Evolutionary conservation across 2,329 filamentous ascomycete species (phyloP).

Genomic region (Curvularia lunata): DNA sequence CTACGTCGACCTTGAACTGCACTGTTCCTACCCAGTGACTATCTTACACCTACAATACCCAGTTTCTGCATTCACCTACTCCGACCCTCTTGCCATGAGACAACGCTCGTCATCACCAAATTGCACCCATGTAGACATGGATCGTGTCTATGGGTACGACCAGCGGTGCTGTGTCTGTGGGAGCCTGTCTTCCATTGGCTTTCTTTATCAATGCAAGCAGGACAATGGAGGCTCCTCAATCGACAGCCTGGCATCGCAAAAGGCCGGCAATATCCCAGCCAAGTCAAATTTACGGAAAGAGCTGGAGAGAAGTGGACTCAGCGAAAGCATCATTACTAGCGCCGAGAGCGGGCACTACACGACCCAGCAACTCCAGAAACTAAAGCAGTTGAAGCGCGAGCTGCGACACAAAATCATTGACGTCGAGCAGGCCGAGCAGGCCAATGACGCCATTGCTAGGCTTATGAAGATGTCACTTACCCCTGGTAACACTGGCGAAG

Average conservation of each 20-base stretch:
- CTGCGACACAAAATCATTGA: constrained; percentile 39
- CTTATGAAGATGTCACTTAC: constrained; percentile 18
- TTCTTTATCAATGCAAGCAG: constrained; percentile 75
- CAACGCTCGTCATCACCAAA: constrained; percentile 36
- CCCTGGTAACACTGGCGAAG: constrained; percentile 31
- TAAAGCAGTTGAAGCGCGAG: constrained; percentile 43
- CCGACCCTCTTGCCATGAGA: constrained; percentile 17
- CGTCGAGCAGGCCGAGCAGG: constrained; percentile 24
- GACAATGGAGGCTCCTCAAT: constrained; percentile 52
- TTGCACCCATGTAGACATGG: constrained; percentile 74
- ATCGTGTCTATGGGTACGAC: constrained; percentile 63
- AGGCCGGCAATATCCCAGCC: background rate
- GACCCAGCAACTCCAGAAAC: constrained; percentile 35
- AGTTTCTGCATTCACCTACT: background rate
- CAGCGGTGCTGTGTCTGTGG: constrained; percentile 66
- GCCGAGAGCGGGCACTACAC: constrained; percentile 47
- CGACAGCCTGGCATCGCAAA: constrained; percentile 4
- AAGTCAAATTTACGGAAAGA: constrained; percentile 35
- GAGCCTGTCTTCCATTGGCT: constrained; percentile 65
- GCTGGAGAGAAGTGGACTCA: constrained; percentile 39
- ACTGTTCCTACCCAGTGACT: background rate
- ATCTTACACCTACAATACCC: background rate
- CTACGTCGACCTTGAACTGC: background rate
- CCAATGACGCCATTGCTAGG: constrained; percentile 26
- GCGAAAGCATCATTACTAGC: constrained; percentile 42